Conservation (phyloP, 2,329 filamentous ascomycete genomes). For the Herpotrichia juniperi region DNA sequence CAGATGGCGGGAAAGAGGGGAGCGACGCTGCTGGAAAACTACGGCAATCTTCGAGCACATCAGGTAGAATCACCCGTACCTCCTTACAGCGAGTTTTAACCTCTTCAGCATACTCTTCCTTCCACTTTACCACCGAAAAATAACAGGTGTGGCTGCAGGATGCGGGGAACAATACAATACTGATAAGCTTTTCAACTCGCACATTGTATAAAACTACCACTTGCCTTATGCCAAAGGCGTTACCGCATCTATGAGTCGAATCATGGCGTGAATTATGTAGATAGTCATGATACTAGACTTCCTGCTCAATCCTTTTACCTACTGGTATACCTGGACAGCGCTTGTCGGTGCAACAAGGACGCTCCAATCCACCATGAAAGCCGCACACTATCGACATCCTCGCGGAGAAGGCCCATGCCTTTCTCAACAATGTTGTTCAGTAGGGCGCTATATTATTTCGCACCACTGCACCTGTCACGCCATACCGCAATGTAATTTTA, state of each 20-base stretch:
- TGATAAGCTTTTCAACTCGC: constrained; percentile 72
- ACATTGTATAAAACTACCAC: constrained; percentile 66
- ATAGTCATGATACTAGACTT: constrained; percentile 49
- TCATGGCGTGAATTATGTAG: background rate
- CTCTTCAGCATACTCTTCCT: no score
- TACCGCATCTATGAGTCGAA: constrained; percentile 51
- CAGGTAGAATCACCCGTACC: no score
- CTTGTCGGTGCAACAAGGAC: constrained; percentile 66
- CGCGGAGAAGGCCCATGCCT: constrained; percentile 62
- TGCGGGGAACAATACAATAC: constrained; percentile 71
- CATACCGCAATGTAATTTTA: constrained; percentile 64
- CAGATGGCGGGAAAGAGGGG: no score
- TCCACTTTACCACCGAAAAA: no score
- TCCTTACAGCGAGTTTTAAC: no score
- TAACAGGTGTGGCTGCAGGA: constrained; percentile 72
- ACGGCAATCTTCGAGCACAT: no score
- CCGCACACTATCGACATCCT: constrained; percentile 64
- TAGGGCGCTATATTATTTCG: constrained; percentile 69
- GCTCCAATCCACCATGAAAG: constrained; percentile 62
- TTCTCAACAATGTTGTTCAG: constrained; percentile 64
- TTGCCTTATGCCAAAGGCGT: constrained; percentile 63
- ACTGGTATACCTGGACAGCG: constrained; percentile 70
- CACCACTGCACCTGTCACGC: constrained; percentile 67
- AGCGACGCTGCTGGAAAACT: no score
- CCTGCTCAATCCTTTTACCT: constrained; percentile 69